These are phyloP conservation scores for Meyerozyma elateridarum DNA, from an alignment of 1,139 yeast species.

Conservation along the genomic window DNA sequence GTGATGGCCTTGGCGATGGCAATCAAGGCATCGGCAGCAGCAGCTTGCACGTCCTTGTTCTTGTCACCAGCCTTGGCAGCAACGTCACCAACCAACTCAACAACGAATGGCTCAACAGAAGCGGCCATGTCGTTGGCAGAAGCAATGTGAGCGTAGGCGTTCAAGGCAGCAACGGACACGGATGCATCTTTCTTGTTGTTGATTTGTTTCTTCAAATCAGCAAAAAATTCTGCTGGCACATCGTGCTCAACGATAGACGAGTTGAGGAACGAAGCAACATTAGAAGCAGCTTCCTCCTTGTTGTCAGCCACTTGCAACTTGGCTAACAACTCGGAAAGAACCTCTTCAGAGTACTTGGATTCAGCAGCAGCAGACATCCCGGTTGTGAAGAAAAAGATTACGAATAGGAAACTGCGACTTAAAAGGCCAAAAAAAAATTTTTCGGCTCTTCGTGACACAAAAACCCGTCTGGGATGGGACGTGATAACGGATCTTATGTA, in stretches of 20 bases:
- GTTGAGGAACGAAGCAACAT: slow-evolving; percentile 89
- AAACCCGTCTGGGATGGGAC: slow-evolving; percentile 1
- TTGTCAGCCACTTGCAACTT: slow-evolving; percentile 91
- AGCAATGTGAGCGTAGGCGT: slow-evolving; percentile 82
- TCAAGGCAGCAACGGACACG: slow-evolving; percentile 70
- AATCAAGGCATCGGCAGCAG: slow-evolving; percentile 67
- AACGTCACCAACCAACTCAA: slow-evolving; percentile 65
- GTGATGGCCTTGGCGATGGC: slow-evolving; percentile 79
- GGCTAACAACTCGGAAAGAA: slow-evolving; percentile 89
- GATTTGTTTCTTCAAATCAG: slow-evolving; percentile 69
- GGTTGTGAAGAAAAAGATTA: slow-evolving; percentile 16
- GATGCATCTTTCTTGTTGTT: slow-evolving; percentile 70
- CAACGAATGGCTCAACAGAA: slow-evolving; percentile 92
- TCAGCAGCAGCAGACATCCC: slow-evolving; percentile 61
- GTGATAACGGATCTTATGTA: slow-evolving; percentile 3
- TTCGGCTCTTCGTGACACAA: slow-evolving; percentile 5
- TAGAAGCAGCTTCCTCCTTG: slow-evolving; percentile 82
- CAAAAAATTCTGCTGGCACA: slow-evolving; percentile 87
- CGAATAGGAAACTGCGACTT: slow-evolving; percentile 4
- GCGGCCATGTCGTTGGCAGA: slow-evolving; percentile 76
- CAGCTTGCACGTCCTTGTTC: slow-evolving; percentile 65
- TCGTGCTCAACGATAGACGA: slow-evolving; percentile 98
- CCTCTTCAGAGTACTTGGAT: slow-evolving; percentile 67
- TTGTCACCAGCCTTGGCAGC: slow-evolving; percentile 88
- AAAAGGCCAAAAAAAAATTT: slow-evolving; percentile 4